Conservation (phyloP, 2,329 filamentous ascomycete genomes). For the Penicillium sp. region DNA sequence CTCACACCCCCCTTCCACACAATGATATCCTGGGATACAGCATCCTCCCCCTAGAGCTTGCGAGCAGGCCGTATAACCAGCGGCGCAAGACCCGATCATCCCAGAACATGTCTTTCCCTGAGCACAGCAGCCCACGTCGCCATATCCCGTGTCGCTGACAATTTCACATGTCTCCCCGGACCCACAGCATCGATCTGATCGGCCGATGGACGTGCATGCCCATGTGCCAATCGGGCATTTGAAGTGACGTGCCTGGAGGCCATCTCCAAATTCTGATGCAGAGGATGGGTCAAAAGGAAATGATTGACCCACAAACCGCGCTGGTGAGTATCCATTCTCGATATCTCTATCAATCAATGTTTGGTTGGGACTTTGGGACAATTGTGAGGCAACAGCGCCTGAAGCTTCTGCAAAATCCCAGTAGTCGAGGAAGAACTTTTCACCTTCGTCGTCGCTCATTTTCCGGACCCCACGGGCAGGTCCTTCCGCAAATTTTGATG, state of each 20-base stretch:
- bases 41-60: conserved; percentile 59
- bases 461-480: conserved; percentile 40
- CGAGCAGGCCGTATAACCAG: conserved; percentile 59
- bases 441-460: conserved; percentile 48
- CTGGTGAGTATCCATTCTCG: neutral
- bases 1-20: conserved; percentile 58
- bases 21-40: conserved; percentile 62
- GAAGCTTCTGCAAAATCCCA: conserved; percentile 39
- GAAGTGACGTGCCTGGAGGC: conserved; percentile 47
- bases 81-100: conserved; percentile 51
- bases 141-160: conserved; percentile 54
- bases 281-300: conserved; percentile 12
- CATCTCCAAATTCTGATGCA: neutral
- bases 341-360: neutral
- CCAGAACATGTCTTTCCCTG: conserved; percentile 54
- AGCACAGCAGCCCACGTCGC: conserved; percentile 63
- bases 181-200: conserved; percentile 61
- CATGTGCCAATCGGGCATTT: conserved; percentile 58
- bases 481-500: conserved; percentile 29
- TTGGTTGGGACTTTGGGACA: neutral
- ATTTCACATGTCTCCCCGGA: conserved; percentile 55
- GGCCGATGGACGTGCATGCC: conserved; percentile 56
- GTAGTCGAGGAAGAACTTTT: conserved; percentile 52
- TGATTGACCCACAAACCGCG: conserved; percentile 14
- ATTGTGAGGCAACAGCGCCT: conserved; percentile 8